Conservation (phyloP, 768 basidiomycete genomes). For the Scleroderma citrinum region DNA sequence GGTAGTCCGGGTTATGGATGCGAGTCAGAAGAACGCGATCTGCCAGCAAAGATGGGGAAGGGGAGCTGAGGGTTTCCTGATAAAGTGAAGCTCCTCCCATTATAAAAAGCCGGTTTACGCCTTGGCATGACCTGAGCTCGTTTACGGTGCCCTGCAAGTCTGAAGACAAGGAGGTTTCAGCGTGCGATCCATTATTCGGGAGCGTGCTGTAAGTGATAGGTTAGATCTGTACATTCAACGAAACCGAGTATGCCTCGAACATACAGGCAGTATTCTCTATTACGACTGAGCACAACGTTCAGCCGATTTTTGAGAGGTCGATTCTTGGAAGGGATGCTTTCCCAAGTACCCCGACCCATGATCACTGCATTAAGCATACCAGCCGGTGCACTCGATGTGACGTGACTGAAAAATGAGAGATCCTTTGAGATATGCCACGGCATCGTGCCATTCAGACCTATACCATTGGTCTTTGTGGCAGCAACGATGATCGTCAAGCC, state of each 20-base stretch:
- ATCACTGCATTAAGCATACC: conserved; percentile 67
- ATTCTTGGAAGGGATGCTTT: conserved; percentile 84
- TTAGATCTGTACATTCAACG: too few relatives aligned
- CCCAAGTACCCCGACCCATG: conserved; percentile 98
- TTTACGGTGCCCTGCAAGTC: conserved; percentile 16
- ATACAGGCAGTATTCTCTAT: conserved; percentile 54
- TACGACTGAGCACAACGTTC: conserved; percentile 75
- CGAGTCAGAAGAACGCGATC: conserved; percentile 88
- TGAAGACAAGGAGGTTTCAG: conserved; percentile 26
- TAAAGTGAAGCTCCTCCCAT: conserved; percentile 93
- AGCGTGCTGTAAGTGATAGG: too few relatives aligned
- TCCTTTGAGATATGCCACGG: conserved; percentile 90
- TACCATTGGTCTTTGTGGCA: conserved; percentile 81
- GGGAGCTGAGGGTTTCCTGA: conserved; percentile 48
- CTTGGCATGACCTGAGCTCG: conserved; percentile 7
- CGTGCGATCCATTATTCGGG: neutral
- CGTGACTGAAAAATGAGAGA: conserved; percentile 87
- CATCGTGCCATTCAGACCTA: conserved; percentile 67
- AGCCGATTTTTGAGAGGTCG: conserved; percentile 69
- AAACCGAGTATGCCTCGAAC: conserved; percentile 21
- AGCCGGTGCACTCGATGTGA: conserved; percentile 57
- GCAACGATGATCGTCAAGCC: conserved; percentile 90
- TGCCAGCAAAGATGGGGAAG: conserved; percentile 40
- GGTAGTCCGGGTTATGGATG: conserved; percentile 65
- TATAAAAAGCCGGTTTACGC: conserved; percentile 62